Evolutionary conservation across 352 stramenopile genomes (phyloP), one percentile per base, ranked within the genome.

Genomic region (Phytophthora sp.): DNA sequence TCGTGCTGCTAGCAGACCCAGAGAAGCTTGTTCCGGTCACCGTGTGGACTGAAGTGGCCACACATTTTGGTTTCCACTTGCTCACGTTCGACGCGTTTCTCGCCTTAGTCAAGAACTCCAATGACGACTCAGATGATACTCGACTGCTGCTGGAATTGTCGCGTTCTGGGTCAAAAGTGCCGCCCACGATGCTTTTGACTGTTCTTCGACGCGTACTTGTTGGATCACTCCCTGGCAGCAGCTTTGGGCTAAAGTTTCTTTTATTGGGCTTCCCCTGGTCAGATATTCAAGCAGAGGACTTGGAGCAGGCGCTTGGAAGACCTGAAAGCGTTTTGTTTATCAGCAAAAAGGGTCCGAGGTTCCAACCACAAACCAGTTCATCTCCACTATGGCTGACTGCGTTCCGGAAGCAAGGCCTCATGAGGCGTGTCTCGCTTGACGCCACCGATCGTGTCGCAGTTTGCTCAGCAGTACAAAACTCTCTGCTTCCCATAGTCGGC

Each of bases 251-350:
- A 33, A 77, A 78, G 23, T 79, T 85, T 42, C 21, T 89, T 18
- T n/a, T 89, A 9, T 21, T 69, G 5, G 78, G 69, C 0, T 89
- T 89, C 15, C 74, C 76, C 16, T 80, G 74, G 71, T 47, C 38
- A 2, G 21, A 75, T 4, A 56, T 81, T 0, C 54, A 62, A 24
- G 47, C 61, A 33, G 44, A 24, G 1, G 69, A 71, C 18, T 53
- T 88, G n/a, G 76, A 86, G 24, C 30, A 60, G 27, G 20, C 8
- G 16, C 57, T 89, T 13, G 72, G 66, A 7, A 59, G 26, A 13
- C 65, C 65, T 35, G 30, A 60, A 23, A 47, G 61, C n/a, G 42
- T 74, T 7, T 29, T 74, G 33, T 12, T 61, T 20, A 52, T 72
- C 4, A 18, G 36, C 27, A 23, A 62, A 36, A 39, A 27, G 3